phyloP scores from a whole-genome alignment of 441 rosid species.

The Omphalea diandra region DNA sequence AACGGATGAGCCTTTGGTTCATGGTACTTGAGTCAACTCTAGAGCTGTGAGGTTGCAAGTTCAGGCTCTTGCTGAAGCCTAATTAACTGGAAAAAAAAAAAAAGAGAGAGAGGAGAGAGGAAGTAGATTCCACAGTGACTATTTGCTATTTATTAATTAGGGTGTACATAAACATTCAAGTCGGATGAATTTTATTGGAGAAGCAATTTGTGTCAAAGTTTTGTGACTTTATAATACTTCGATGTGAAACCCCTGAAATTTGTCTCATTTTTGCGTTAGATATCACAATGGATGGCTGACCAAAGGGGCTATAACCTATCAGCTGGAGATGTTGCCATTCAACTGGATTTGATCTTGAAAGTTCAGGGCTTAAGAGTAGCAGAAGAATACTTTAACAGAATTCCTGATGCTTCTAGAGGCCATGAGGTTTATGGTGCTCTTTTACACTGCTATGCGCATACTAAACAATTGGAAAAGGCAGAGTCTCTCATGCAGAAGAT shows the following conservation, averaged over 20 bases:
- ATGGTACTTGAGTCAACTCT: too few relatives aligned
- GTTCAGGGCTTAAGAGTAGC: constrained; percentile 39
- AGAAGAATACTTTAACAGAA: constrained; percentile 36
- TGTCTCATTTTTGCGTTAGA: constrained; percentile 24
- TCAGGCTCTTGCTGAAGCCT: too few relatives aligned
- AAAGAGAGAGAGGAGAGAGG: too few relatives aligned
- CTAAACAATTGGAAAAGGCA: constrained; percentile 38
- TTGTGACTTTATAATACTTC: neutral
- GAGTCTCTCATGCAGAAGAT: constrained; percentile 39
- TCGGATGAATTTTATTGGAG: neutral
- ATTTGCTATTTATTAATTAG: neutral
- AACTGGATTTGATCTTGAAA: constrained; percentile 46
- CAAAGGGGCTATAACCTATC: constrained; percentile 22
- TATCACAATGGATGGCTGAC: constrained; percentile 40
- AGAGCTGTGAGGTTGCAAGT: too few relatives aligned
- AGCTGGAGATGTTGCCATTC: constrained; percentile 34
- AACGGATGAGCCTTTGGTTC: too few relatives aligned
- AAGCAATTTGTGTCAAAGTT: neutral
- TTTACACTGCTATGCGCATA: constrained; percentile 37
- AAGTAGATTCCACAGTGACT: neutral
- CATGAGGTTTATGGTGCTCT: constrained; percentile 41
- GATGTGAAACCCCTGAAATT: neutral
- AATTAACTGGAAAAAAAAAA: too few relatives aligned
- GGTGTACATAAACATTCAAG: too few relatives aligned
- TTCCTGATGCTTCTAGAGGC: constrained; percentile 28